Percentiles rank a stretch among this genome's conserved stretches.
Conservation (phyloP, 257 asterid species). For the Solanum medicagineum region DNA sequence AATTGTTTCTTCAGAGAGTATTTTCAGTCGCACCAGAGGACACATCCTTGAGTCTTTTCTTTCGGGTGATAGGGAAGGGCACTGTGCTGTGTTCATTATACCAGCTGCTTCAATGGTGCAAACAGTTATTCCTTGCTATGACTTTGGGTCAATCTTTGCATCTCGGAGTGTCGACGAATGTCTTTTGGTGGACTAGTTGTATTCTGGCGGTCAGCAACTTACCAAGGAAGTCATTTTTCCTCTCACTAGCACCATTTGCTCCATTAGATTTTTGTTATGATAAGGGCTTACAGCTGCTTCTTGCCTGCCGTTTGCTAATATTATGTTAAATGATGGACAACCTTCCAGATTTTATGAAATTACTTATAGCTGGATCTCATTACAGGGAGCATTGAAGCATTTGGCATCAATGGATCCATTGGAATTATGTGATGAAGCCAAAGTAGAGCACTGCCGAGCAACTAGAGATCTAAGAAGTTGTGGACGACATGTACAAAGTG, state of each 20-base stretch:
- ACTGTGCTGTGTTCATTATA: not conserved
- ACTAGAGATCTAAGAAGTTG: slow-evolving; percentile 94
- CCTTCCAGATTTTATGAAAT: not conserved
- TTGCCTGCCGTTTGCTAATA: not conserved
- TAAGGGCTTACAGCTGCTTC: not conserved
- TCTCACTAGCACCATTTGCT: not conserved
- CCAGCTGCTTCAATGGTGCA: not conserved
- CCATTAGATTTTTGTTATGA: not conserved
- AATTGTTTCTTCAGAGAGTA: not conserved
- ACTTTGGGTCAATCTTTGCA: not conserved
- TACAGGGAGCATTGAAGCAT: slow-evolving; percentile 59
- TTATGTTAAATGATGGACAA: not conserved
- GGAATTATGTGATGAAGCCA: slow-evolving; percentile 85
- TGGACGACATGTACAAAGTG: slow-evolving; percentile 66
- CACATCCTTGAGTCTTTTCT: not conserved
- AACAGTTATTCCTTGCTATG: not conserved
- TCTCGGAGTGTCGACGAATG: not conserved
- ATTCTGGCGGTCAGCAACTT: not conserved
- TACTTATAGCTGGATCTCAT: slow-evolving; percentile 2
- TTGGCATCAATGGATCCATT: slow-evolving; percentile 79
- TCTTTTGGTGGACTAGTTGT: not conserved
- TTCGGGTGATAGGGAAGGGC: not conserved
- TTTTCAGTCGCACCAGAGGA: not conserved
- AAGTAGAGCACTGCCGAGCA: slow-evolving; percentile 87
- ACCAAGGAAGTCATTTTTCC: not conserved